Evolutionary conservation across 768 basidiomycete species (phyloP).

Genomic region (Rhizopogon rudus): DNA sequence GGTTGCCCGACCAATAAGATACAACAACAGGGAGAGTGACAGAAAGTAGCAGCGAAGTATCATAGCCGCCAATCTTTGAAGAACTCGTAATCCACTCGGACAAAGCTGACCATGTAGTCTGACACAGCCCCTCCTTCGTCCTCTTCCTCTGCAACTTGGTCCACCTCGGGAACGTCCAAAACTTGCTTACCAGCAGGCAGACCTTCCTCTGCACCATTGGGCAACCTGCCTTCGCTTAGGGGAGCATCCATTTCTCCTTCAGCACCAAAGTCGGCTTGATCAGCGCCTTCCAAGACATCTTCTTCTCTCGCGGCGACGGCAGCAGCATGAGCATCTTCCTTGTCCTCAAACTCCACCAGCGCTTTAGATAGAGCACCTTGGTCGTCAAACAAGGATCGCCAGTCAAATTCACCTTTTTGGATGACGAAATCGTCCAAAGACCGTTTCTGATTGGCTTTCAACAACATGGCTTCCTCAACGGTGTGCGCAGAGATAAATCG

Average conservation of each 20-base stretch:
- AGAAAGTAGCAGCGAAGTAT: background rate
- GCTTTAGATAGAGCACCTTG: slow-evolving; percentile 61
- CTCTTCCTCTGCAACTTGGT: slow-evolving; percentile 32
- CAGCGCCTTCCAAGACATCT: slow-evolving; percentile 66
- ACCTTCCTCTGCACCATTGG: slow-evolving; percentile 8
- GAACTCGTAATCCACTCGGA: slow-evolving; percentile 57
- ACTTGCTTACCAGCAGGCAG: slow-evolving; percentile 23
- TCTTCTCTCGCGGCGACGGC: slow-evolving; percentile 71
- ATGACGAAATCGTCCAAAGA: slow-evolving; percentile 88
- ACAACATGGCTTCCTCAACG: slow-evolving; percentile 94
- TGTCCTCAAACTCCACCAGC: slow-evolving; percentile 83
- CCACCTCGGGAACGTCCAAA: slow-evolving; percentile 21
- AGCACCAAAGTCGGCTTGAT: slow-evolving; percentile 74
- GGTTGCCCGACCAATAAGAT: background rate
- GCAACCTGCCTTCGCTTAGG: slow-evolving; percentile 5
- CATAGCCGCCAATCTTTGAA: slow-evolving; percentile 70
- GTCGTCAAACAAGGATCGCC: slow-evolving; percentile 78
- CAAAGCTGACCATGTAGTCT: slow-evolving; percentile 80
- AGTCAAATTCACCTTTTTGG: slow-evolving; percentile 92
- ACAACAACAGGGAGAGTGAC: slow-evolving; percentile 13
- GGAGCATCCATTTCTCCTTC: slow-evolving; percentile 26
- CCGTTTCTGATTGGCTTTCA: slow-evolving; percentile 97
- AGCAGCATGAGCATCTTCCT: slow-evolving; percentile 82
- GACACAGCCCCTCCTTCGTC: slow-evolving; percentile 70
- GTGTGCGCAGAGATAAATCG: slow-evolving; percentile 87